Conservation (phyloP, 352 stramenopile species). For the Phytopythium cucurbitacearum region DNA sequence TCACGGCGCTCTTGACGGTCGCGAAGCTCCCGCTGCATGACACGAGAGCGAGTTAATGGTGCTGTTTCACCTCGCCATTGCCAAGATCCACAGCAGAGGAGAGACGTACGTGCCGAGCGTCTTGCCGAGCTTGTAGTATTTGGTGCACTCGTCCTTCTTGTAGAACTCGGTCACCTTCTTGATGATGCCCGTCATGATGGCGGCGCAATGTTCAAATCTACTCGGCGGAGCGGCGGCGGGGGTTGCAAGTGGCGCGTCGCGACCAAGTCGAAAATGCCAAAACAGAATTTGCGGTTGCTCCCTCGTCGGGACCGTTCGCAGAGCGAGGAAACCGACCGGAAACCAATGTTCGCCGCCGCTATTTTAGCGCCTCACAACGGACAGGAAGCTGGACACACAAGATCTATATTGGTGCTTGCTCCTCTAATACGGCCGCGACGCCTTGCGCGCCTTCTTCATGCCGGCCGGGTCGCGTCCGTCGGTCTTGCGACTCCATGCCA, state of each 20-base stretch:
- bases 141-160: constrained; percentile 85
- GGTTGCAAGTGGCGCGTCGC: background rate
- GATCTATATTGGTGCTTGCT: constrained; percentile 9
- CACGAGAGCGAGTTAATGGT: background rate
- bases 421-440: constrained; percentile 62
- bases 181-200: constrained; percentile 72
- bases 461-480: constrained; percentile 32
- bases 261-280: constrained; percentile 4
- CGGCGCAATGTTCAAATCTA: background rate
- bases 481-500: constrained; percentile 14
- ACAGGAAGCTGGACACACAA: constrained; percentile 6
- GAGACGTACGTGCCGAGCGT: constrained; percentile 80
- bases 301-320: no score
- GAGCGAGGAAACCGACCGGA: constrained; percentile 3
- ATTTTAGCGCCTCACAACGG: constrained; percentile 4
- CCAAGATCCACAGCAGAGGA: background rate
- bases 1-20: constrained; percentile 80
- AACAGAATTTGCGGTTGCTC: background rate
- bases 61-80: background rate
- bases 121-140: constrained; percentile 89
- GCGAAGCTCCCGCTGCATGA: constrained; percentile 71
- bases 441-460: constrained; percentile 71
- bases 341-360: background rate
- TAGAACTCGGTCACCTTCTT: constrained; percentile 87
- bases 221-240: background rate